These are phyloP conservation scores for Paramecium tetraurelia DNA, from an alignment of 73 alveolate species.

Conservation along the genomic window DNA sequence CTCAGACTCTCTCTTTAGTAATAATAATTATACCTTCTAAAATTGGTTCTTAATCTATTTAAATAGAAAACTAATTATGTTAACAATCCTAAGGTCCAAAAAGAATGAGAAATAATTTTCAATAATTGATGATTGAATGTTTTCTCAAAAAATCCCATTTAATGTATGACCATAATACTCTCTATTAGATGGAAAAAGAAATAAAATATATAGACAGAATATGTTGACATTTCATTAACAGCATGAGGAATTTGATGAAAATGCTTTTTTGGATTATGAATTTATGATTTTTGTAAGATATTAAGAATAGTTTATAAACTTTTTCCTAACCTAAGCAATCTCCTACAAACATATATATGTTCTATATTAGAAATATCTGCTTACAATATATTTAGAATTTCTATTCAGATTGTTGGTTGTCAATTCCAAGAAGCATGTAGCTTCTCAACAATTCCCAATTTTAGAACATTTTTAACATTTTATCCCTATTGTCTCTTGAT, in stretches of 20 bases:
- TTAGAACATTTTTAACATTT: not conserved
- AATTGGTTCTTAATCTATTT: conserved; percentile 7
- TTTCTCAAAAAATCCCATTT: conserved; percentile 10
- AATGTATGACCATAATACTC: not conserved
- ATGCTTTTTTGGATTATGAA: not conserved
- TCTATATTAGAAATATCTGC: not conserved
- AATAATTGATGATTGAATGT: not conserved
- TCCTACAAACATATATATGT: not conserved
- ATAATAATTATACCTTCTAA: not conserved
- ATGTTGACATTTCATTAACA: not conserved
- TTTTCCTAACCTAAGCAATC: not conserved
- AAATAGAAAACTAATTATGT: not conserved
- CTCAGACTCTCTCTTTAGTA: conserved; percentile 4
- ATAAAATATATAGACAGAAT: not conserved
- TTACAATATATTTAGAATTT: not conserved
- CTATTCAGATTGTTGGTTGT: not conserved
- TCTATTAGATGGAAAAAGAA: not conserved
- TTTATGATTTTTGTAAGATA: not conserved
- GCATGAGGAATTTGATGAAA: not conserved
- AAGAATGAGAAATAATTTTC: not conserved
- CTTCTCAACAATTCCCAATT: not conserved
- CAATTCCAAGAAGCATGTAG: not conserved
- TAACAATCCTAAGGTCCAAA: conserved; percentile 7
- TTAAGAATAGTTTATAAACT: not conserved
- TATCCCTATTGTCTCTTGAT: not conserved